Conservation (phyloP, 768 basidiomycete genomes). For the Paxillus involutus region DNA sequence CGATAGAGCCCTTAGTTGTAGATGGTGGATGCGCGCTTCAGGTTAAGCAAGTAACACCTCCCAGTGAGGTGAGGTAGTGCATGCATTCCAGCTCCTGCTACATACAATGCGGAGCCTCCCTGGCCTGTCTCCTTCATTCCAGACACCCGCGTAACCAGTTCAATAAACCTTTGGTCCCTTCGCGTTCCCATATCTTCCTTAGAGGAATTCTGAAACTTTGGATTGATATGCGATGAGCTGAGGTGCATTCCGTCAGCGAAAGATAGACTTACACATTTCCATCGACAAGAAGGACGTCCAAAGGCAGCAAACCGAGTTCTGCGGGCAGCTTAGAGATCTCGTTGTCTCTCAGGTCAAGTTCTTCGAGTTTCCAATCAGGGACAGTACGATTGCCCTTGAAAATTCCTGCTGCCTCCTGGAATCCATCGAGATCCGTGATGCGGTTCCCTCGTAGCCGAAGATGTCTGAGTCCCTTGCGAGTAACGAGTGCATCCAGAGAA, state of each 20-base stretch:
- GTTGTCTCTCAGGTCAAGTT: constrained; percentile 81
- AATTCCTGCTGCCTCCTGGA: constrained; percentile 56
- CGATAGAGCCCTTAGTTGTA: too few species aligned
- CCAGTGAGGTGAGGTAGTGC: not conserved
- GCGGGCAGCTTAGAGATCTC: constrained; percentile 69
- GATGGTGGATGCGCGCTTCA: too few species aligned
- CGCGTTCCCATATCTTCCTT: constrained; percentile 81
- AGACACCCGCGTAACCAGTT: constrained; percentile 78
- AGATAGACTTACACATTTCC: constrained; percentile 68
- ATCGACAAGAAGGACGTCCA: constrained; percentile 83
- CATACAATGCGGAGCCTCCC: not conserved
- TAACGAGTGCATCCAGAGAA: constrained; percentile 12
- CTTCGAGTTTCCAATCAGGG: constrained; percentile 74
- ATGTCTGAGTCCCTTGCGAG: constrained; percentile 58
- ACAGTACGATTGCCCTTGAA: constrained; percentile 67
- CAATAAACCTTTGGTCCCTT: constrained; percentile 79
- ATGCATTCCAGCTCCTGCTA: not conserved
- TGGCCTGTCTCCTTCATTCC: constrained; percentile 39
- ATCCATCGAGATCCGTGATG: constrained; percentile 59
- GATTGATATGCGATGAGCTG: not conserved
- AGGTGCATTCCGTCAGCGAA: not conserved
- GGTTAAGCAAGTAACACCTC: too few species aligned
- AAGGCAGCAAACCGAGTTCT: constrained; percentile 69
- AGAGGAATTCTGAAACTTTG: constrained; percentile 78
- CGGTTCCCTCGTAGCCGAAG: constrained; percentile 70